These are phyloP conservation scores for Dictyostelium brefeldianum DNA, from an alignment of 78 protist species.

Conservation along the genomic window DNA sequence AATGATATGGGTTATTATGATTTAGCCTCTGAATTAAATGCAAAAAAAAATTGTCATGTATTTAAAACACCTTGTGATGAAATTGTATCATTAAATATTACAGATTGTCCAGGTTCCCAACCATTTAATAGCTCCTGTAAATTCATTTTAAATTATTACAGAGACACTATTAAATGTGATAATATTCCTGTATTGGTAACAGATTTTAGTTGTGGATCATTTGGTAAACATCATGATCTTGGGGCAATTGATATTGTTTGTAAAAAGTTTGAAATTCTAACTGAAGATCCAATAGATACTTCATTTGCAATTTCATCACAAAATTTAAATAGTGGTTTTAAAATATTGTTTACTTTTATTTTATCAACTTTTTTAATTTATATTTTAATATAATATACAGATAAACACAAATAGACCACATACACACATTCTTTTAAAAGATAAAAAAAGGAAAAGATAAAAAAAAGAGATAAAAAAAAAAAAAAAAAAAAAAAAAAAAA, in stretches of 20 bases:
- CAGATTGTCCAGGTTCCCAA: not conserved
- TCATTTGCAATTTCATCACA: no score
- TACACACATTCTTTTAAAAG: no score
- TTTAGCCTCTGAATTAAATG: not conserved
- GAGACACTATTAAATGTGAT: not conserved
- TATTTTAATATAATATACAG: no score
- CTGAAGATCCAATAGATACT: not conserved
- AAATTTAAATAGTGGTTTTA: not conserved
- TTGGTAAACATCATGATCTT: conserved; percentile 20
- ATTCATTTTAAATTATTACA: not conserved
- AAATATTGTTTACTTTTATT: no score
- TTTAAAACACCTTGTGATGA: conserved; percentile 3
- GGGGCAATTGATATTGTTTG: conserved; percentile 17
- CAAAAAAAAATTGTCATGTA: conserved; percentile 1
- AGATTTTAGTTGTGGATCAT: not conserved
- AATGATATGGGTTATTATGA: conserved; percentile 17
- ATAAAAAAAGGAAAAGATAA: no score
- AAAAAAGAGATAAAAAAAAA: no score
- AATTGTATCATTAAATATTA: not conserved
- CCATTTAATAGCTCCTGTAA: conserved; percentile 3
- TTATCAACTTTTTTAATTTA: not conserved
- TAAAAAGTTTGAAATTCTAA: not conserved
- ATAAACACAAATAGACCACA: no score
- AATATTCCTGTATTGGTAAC: not conserved
- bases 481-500: no score